These are phyloP conservation scores for Sporobolomyces phaffii DNA, from an alignment of 768 basidiomycete species.

Conservation along the genomic window DNA sequence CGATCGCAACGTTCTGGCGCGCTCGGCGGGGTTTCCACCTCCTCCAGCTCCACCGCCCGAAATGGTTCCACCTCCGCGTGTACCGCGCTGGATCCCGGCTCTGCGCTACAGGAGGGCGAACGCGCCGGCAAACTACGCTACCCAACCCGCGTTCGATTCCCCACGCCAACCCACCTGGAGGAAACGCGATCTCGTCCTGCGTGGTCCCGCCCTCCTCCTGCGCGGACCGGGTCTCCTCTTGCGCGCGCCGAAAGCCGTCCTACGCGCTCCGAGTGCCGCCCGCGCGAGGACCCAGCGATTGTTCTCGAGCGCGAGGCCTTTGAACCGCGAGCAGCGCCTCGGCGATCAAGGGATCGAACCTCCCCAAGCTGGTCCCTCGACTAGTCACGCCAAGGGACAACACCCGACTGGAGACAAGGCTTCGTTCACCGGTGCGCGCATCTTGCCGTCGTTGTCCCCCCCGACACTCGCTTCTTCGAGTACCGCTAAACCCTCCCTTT, in stretches of 20 bases:
- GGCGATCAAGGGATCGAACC: constrained; percentile 4
- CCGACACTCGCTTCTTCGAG: too few species aligned
- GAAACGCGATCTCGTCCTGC: constrained; percentile 35
- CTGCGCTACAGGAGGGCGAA: constrained; percentile 12
- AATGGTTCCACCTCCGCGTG: neutral
- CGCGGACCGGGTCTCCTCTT: constrained; percentile 32
- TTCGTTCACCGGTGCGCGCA: constrained; percentile 32
- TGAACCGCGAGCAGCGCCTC: constrained; percentile 5
- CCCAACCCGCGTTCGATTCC: neutral
- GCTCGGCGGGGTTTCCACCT: neutral
- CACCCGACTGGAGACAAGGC: neutral
- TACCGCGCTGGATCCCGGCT: constrained; percentile 22
- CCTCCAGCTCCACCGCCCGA: neutral
- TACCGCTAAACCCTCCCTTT: neutral
- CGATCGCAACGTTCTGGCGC: neutral
- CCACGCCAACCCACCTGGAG: neutral
- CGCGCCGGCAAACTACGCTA: neutral
- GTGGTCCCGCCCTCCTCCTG: constrained; percentile 24
- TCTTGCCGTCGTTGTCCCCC: neutral
- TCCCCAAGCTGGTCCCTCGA: constrained; percentile 9
- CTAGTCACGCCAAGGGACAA: neutral
- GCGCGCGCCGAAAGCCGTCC: constrained; percentile 22
- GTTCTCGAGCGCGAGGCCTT: constrained; percentile 6
- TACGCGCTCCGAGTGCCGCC: constrained; percentile 23
- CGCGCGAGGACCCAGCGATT: constrained; percentile 19